Conservation (phyloP, 2,329 filamentous ascomycete genomes). For the Didymella keratinophila region DNA sequence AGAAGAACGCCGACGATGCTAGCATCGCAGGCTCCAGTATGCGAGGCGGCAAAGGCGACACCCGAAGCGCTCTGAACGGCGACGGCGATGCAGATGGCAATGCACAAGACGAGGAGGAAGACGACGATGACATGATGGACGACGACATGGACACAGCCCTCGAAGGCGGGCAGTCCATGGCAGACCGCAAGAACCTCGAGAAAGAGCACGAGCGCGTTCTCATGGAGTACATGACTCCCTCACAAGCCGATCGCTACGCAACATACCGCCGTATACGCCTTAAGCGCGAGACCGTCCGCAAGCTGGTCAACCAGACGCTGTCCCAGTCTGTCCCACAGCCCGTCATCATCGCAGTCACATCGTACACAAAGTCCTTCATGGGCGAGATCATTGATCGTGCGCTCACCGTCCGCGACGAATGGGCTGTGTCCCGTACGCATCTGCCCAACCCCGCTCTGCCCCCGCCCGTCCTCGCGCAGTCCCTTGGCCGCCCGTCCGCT, state of each 20-base stretch:
- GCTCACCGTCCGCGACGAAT: constrained; percentile 74
- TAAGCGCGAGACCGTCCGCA: constrained; percentile 72
- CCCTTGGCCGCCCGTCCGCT: constrained; percentile 40
- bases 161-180: constrained; percentile 60
- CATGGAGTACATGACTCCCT: constrained; percentile 69
- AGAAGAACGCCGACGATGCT: constrained; percentile 35
- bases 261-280: constrained; percentile 74
- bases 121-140: constrained; percentile 59
- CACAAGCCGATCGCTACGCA: constrained; percentile 75
- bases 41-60: constrained; percentile 35
- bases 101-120: constrained; percentile 66
- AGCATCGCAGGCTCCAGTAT: constrained; percentile 50
- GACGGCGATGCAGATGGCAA: constrained; percentile 63
- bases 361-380: constrained; percentile 78
- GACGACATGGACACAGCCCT: constrained; percentile 55
- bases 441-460: constrained; percentile 43
- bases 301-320: constrained; percentile 81
- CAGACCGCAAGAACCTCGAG: constrained; percentile 69
- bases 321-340: constrained; percentile 78
- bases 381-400: constrained; percentile 78
- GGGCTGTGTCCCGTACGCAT: constrained; percentile 61
- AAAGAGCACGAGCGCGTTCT: constrained; percentile 71
- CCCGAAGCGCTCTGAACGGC: constrained; percentile 45
- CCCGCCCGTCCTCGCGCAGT: constrained; percentile 34
- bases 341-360: constrained; percentile 77